Percentiles rank a stretch among this genome's conserved stretches.
These are phyloP conservation scores for Allium cepa DNA, from an alignment of 106 monocot genomes.

Conservation along the genomic window DNA sequence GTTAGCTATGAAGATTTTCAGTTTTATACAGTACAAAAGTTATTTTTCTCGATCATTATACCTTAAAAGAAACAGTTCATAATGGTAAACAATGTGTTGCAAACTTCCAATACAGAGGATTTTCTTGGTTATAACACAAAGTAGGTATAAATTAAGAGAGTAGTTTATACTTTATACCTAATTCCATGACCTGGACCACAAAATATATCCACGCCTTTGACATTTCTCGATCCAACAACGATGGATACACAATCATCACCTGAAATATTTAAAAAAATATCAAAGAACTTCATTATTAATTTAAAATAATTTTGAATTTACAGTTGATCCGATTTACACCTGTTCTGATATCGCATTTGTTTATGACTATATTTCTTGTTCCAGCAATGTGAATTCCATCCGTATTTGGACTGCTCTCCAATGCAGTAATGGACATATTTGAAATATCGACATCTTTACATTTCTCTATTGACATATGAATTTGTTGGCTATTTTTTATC, in stretches of 20 bases:
- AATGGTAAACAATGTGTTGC: no score
- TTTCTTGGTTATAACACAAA: neutral
- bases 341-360: conserved; percentile 42
- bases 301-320: neutral
- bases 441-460: conserved; percentile 36
- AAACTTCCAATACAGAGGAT: no score
- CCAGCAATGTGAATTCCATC: conserved; percentile 71
- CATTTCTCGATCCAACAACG: conserved; percentile 32
- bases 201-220: conserved; percentile 26
- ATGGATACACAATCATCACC: conserved; percentile 93
- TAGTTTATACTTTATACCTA: conserved; percentile 39
- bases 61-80: no score
- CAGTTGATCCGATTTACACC: conserved; percentile 19
- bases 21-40: no score
- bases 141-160: neutral
- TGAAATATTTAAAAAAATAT: conserved; percentile 8
- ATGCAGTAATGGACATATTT: conserved; percentile 31
- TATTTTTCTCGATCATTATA: no score
- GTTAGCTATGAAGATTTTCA: no score
- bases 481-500: conserved; percentile 61
- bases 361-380: conserved; percentile 42
- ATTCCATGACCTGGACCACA: conserved; percentile 95
- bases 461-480: conserved; percentile 48
- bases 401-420: conserved; percentile 68
- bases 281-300: neutral